A percentile compares a stretch with the other conserved stretches of the same genome.
These are phyloP conservation scores for Cytospora piceae DNA, from an alignment of 2,329 filamentous ascomycete genomes.

Conservation along the genomic window DNA sequence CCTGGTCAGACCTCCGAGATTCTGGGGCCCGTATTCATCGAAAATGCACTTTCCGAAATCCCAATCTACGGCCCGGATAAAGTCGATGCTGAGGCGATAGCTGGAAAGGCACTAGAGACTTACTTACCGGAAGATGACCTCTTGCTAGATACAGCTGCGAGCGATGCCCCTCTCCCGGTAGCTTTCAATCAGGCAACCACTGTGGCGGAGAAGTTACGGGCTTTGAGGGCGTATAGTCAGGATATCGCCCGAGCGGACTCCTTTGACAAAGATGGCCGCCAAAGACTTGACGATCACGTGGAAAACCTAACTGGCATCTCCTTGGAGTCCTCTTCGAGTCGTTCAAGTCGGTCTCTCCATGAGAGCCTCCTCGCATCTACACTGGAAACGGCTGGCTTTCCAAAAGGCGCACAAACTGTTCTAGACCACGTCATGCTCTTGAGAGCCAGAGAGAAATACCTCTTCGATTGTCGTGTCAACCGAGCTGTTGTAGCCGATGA, in stretches of 20 bases:
- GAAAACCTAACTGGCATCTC: conserved; percentile 17
- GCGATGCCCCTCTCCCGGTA: conserved; percentile 42
- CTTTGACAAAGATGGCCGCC: conserved; percentile 33
- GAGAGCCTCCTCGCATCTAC: conserved; percentile 56
- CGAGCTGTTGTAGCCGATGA: conserved; percentile 70
- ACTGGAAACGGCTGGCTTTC: conserved; percentile 50
- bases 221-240: conserved; percentile 44
- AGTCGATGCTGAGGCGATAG: conserved; percentile 46
- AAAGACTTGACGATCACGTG: conserved; percentile 18
- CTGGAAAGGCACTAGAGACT: conserved; percentile 46
- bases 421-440: conserved; percentile 63
- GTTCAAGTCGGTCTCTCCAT: conserved; percentile 60
- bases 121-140: conserved; percentile 40
- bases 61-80: conserved; percentile 62
- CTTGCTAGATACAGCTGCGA: conserved; percentile 45
- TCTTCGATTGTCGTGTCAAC: conserved; percentile 69
- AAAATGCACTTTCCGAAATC: conserved; percentile 56
- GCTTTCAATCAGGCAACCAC: conserved; percentile 47
- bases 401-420: conserved; percentile 54
- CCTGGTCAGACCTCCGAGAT: conserved; percentile 55
- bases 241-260: conserved; percentile 5
- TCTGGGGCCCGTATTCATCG: conserved; percentile 57
- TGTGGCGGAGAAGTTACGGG: conserved; percentile 54
- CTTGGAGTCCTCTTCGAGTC: conserved; percentile 25
- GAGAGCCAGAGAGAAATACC: conserved; percentile 63